A percentile compares a stretch with the other conserved stretches of the same genome.
Evolutionary conservation across 2,329 filamentous ascomycete species (phyloP).

Genomic region (Alternaria infectoria): DNA sequence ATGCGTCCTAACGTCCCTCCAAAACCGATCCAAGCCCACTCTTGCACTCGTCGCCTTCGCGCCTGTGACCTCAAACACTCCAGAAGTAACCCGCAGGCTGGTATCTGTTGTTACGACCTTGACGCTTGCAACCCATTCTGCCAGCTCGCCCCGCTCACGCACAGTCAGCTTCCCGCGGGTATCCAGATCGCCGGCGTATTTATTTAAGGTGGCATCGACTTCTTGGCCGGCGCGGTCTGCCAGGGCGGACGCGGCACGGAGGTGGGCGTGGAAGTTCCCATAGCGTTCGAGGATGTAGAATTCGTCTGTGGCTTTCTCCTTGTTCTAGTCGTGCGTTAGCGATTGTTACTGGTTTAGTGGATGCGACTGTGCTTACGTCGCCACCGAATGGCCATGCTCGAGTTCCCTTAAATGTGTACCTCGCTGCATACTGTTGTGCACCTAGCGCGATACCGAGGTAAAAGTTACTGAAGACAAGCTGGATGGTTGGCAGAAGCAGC

Average conservation of each 20-base stretch:
- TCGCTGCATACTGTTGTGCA: conserved; percentile 60
- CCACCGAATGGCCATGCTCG: conserved; percentile 70
- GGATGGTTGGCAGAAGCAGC: conserved; percentile 67
- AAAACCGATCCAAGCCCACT: conserved; percentile 69
- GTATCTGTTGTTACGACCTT: conserved; percentile 70
- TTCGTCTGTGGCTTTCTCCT: conserved; percentile 65
- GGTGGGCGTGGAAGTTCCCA: conserved; percentile 67
- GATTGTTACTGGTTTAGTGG: not conserved
- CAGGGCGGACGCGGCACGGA: conserved; percentile 65
- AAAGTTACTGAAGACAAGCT: conserved; percentile 71
- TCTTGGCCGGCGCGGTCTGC: conserved; percentile 62
- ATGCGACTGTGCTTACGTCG: conserved; percentile 45
- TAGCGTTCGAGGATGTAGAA: conserved; percentile 71
- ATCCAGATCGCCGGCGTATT: conserved; percentile 40
- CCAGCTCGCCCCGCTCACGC: conserved; percentile 63
- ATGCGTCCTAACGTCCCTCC: conserved; percentile 71
- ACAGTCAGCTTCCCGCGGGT: conserved; percentile 57
- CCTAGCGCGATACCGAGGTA: conserved; percentile 69
- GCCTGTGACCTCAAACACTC: conserved; percentile 70
- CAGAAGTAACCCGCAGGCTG: conserved; percentile 63
- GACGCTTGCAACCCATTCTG: conserved; percentile 67
- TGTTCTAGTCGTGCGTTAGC: conserved; percentile 49
- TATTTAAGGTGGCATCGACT: conserved; percentile 56
- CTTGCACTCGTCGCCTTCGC: conserved; percentile 64
- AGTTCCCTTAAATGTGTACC: conserved; percentile 64